Evolutionary conservation across 345 rosid species (phyloP), one percentile per base, ranked within the genome.

Genomic region (Acer campestre): DNA sequence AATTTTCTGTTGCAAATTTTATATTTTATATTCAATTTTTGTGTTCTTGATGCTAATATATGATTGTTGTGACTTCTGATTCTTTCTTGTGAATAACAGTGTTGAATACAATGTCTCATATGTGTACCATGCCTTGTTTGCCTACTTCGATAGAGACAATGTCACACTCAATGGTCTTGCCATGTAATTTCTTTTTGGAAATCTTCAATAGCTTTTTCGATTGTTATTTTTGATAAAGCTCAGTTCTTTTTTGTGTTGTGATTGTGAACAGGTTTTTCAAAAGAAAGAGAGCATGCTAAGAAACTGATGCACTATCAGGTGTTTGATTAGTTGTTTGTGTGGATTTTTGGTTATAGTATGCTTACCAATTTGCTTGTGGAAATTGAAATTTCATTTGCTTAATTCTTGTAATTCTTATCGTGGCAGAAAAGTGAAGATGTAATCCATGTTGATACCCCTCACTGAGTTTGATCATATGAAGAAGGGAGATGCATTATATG

Each of bases 281-380:
- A 96, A 83, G 99, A 94, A 83, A 90, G 98, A 80, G 94, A 86
- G 56, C 99, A 96, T 49, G 99, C 99, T 76, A 98, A 96, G 85
- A 86, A 86, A 84, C 73, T 96, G 62, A 96, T 96, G 97, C 86
- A 94, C 77, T 96, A 90, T 76, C 99, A 94, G 97, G 99, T 94
- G 16, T 42, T 62, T 74, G 1, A 31, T 76, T 20, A 46, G 18
- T 8, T 5, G 38, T n/a, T 51, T 64, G 17, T 59, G 1, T 6
- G 0, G 13, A 4, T 29, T 38, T 44, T 58, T 68, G 48, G 27
- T 25, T 77, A 16, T 67, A 59, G 29, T 70, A 10, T 58, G 10
- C 38, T 67, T 11, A 11, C 20, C n/a, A 20, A 38, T 18, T 77
- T 56, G 18, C 72, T 31, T 16, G 27, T 9, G 6, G n/a, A 12